Conservation (phyloP, 2,329 filamentous ascomycete species). For the Neonectria sp. region DNA sequence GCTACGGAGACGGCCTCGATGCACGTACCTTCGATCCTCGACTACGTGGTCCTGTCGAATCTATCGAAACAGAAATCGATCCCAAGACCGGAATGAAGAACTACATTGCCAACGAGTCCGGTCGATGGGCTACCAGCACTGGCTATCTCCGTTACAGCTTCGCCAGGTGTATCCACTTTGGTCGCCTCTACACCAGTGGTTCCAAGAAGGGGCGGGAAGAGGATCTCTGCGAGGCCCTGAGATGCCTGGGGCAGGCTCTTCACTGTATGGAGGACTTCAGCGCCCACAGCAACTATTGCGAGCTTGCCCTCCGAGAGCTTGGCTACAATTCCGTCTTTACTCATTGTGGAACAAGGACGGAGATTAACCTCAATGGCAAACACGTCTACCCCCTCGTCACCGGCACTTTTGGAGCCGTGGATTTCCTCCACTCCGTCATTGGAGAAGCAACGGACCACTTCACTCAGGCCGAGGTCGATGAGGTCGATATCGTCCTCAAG, state of each 20-base stretch:
- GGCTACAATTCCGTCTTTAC: constrained; percentile 86
- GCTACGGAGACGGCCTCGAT: constrained; percentile 89
- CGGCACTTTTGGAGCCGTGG: constrained; percentile 82
- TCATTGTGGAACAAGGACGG: constrained; percentile 77
- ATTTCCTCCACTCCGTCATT: constrained; percentile 85
- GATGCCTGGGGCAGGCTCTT: constrained; percentile 82
- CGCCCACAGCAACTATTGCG: constrained; percentile 88
- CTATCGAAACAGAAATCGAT: constrained; percentile 81
- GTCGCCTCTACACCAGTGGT: constrained; percentile 80
- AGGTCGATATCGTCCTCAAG: constrained; percentile 82
- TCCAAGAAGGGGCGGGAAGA: constrained; percentile 76
- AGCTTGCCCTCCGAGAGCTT: constrained; percentile 83
- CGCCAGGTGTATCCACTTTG: constrained; percentile 82
- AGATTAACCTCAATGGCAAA: constrained; percentile 75
- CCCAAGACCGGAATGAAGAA: constrained; percentile 95
- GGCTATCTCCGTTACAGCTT: constrained; percentile 87
- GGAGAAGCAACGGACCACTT: constrained; percentile 88
- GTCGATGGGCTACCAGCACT: constrained; percentile 90
- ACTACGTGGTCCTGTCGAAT: constrained; percentile 83
- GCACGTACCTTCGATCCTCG: constrained; percentile 86
- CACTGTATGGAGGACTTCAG: constrained; percentile 86
- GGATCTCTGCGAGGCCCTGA: constrained; percentile 84
- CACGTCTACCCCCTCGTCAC: constrained; percentile 83
- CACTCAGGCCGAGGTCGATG: constrained; percentile 86
- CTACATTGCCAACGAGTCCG: constrained; percentile 93